Percentiles rank a stretch among this genome's conserved stretches.
Evolutionary conservation across 495 filamentous ascomycete species (phyloP).

Genomic region (Hyaloscypha hepaticicola): DNA sequence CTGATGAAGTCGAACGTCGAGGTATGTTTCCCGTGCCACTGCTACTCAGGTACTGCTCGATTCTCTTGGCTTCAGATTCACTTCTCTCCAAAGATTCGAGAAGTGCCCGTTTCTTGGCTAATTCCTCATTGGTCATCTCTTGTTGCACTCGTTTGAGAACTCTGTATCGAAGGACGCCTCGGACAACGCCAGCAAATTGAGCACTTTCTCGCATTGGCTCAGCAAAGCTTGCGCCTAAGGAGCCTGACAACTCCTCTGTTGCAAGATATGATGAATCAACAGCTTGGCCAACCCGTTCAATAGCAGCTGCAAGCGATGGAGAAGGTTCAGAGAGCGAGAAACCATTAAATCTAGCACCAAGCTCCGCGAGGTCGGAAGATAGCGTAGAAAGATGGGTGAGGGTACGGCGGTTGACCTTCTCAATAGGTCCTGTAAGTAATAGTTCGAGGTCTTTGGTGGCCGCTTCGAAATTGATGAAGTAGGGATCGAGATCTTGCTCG

Average conservation of each 20-base stretch:
- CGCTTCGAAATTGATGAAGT: constrained; percentile 88
- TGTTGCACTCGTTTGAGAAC: constrained; percentile 93
- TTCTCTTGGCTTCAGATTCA: constrained; percentile 85
- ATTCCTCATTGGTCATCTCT: constrained; percentile 92
- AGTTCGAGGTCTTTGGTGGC: constrained; percentile 85
- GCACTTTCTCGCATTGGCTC: constrained; percentile 97
- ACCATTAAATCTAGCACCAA: constrained; percentile 93
- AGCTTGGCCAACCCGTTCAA: constrained; percentile 91
- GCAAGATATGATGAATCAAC: constrained; percentile 95
- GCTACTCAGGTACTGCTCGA: constrained; percentile 82
- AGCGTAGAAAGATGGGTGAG: constrained; percentile 77
- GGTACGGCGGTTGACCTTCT: constrained; percentile 91
- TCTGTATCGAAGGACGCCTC: constrained; percentile 80
- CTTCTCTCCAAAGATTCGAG: constrained; percentile 84
- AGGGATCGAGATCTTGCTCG: constrained; percentile 91
- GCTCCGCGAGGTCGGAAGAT: constrained; percentile 84
- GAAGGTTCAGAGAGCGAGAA: constrained; percentile 93
- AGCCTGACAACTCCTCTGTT: constrained; percentile 83
- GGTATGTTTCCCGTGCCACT: constrained; percentile 57
- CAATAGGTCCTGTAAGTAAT: constrained; percentile 85
- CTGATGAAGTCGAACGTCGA: constrained; percentile 64
- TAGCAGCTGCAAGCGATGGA: constrained; percentile 82
- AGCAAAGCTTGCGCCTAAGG: constrained; percentile 84
- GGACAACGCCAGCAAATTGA: constrained; percentile 93
- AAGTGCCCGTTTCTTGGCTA: constrained; percentile 74